A percentile compares a stretch with the other conserved stretches of the same genome.
These are phyloP conservation scores for Harrya chromipes DNA, from an alignment of 768 basidiomycete genomes.

Conservation along the genomic window DNA sequence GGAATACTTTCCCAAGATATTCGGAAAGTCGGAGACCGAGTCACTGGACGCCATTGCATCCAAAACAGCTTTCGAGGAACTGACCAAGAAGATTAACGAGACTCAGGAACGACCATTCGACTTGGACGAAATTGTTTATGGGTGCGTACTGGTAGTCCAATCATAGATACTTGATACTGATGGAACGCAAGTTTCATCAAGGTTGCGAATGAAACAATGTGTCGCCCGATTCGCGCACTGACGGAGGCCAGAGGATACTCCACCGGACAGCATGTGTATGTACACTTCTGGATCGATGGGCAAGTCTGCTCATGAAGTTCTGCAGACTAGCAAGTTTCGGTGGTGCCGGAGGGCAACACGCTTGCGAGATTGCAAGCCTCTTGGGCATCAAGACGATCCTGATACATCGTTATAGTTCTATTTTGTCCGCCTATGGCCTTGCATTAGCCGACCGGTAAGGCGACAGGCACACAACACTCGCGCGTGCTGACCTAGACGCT, in stretches of 20 bases:
- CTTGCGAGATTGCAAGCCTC: slow-evolving; percentile 85
- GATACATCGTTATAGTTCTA: slow-evolving; percentile 89
- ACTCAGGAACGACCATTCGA: slow-evolving; percentile 54
- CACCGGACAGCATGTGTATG: slow-evolving; percentile 67
- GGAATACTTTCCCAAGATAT: slow-evolving; percentile 93
- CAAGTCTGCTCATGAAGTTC: not conserved
- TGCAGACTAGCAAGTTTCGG: slow-evolving; percentile 80
- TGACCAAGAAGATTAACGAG: slow-evolving; percentile 70
- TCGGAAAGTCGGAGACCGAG: slow-evolving; percentile 86
- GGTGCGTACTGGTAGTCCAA: slow-evolving; percentile 42
- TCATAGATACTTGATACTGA: not conserved
- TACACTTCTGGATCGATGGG: not conserved
- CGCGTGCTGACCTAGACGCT: not conserved
- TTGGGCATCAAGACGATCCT: slow-evolving; percentile 86
- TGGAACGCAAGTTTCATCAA: slow-evolving; percentile 67
- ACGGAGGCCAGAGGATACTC: slow-evolving; percentile 90
- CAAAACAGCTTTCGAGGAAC: slow-evolving; percentile 57
- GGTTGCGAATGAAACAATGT: slow-evolving; percentile 97
- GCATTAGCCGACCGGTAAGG: slow-evolving; percentile 75
- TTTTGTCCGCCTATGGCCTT: slow-evolving; percentile 92
- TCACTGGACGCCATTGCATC: slow-evolving; percentile 77
- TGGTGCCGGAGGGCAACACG: slow-evolving; percentile 89
- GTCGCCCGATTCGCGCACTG: slow-evolving; percentile 84
- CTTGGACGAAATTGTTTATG: slow-evolving; percentile 86
- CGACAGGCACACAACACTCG: not conserved